phyloP scores from a whole-genome alignment of 495 filamentous ascomycete species.

The Lophium mytilinum region DNA sequence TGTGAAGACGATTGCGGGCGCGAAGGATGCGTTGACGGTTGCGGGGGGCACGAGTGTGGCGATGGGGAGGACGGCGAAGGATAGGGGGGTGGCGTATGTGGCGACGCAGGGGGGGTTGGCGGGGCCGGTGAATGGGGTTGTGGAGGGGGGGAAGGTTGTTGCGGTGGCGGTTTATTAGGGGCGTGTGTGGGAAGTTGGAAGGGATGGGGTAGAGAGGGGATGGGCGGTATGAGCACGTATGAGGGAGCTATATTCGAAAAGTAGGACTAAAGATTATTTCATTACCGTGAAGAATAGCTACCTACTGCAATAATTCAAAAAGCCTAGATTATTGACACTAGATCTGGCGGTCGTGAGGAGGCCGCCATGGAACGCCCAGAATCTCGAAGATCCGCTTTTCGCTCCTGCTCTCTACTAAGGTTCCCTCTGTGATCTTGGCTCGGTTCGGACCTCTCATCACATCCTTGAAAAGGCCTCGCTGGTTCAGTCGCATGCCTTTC shows the following conservation, averaged over 20 bases:
- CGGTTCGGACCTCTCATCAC: slow-evolving; percentile 54
- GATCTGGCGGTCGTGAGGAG: slow-evolving; percentile 56
- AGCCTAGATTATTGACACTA: no score
- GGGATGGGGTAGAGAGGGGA: neutral
- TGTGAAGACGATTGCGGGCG: neutral
- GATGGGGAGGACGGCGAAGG: neutral
- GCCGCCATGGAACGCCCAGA: slow-evolving; percentile 80
- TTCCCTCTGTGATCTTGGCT: slow-evolving; percentile 61
- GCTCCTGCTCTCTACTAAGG: slow-evolving; percentile 63
- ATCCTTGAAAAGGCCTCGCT: slow-evolving; percentile 71
- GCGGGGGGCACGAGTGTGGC: neutral
- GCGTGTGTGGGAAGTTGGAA: no score
- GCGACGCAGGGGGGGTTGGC: neutral
- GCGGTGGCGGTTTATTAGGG: neutral
- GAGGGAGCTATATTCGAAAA: no score
- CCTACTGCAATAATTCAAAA: no score
- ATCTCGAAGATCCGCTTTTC: slow-evolving; percentile 83
- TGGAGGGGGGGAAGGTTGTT: neutral
- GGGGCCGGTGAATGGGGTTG: neutral
- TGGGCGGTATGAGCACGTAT: no score
- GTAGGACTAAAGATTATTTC: no score
- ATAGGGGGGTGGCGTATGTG: neutral
- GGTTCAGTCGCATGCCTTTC: slow-evolving; percentile 82
- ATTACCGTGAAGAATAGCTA: no score
- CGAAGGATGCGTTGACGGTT: neutral